A percentile compares a stretch with the other conserved stretches of the same genome.
phyloP scores from a whole-genome alignment of 345 rosid genomes.

The Crucihimalaya himalaica region DNA sequence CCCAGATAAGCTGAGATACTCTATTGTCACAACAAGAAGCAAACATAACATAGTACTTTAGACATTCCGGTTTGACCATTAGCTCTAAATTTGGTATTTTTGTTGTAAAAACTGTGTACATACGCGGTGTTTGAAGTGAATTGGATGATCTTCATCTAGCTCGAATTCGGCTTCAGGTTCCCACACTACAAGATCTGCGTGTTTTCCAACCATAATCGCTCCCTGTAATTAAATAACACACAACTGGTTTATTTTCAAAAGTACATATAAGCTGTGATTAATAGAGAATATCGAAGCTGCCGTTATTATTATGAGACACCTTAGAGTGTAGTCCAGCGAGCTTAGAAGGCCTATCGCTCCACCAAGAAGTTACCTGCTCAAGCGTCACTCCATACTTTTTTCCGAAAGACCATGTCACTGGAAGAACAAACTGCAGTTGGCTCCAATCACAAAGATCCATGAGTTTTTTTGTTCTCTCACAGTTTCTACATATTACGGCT shows the following conservation, averaged over 20 bases:
- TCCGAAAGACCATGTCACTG: slow-evolving; percentile 90
- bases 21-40: slow-evolving; percentile 44
- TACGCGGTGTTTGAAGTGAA: slow-evolving; percentile 78
- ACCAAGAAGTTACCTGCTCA: slow-evolving; percentile 77
- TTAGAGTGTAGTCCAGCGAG: slow-evolving; percentile 68
- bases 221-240: slow-evolving; percentile 52
- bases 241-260: background rate
- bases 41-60: background rate
- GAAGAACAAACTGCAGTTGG: slow-evolving; percentile 81
- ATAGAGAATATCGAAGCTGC: background rate
- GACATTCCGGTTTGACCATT: background rate
- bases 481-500: slow-evolving; percentile 21
- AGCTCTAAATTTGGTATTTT: background rate
- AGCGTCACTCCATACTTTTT: slow-evolving; percentile 67
- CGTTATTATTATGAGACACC: slow-evolving; percentile 43
- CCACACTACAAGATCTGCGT: slow-evolving; percentile 86
- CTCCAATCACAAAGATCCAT: slow-evolving; percentile 39
- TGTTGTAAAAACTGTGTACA: slow-evolving; percentile 2
- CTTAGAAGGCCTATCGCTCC: slow-evolving; percentile 93
- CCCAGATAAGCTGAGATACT: slow-evolving; percentile 87
- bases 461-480: slow-evolving; percentile 24
- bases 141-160: slow-evolving; percentile 62
- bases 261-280: background rate
- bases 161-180: slow-evolving; percentile 73
- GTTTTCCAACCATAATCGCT: slow-evolving; percentile 65